Base-by-base conservation (phyloP, 805 yeast genomes). In the Teunomyces lycoperdinae region DNA sequence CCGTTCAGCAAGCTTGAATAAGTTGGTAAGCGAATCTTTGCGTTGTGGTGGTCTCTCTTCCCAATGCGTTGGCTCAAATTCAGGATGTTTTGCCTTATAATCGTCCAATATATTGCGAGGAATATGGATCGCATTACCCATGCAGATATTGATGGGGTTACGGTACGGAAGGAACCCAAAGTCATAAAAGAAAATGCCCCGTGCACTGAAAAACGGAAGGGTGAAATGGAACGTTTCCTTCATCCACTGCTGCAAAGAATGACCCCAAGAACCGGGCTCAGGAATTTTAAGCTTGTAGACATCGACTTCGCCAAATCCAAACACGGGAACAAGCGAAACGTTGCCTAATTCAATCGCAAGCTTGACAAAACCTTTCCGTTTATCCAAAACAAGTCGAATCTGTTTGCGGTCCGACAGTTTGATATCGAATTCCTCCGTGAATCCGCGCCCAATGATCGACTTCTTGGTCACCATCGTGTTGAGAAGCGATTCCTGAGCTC, bases 151-250 rank as follows among this genome's bases (percentile, higher is more conserved):
- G 47, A 94, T 84, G 2, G 88, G 88, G 45, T 84, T 79, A 54
- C 97, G 76, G 63, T 81, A 91, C 1, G 99, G 98, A 48, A 94
- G 66, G 28, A 94, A 68, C 0, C 99, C 99, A 68, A 87, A 88
- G 62, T 90, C 96, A 58, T 91, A 88, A 58, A 92, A 89, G 68
- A 92, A 91, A 0, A 94, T 74, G 0, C 98, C 97, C 40, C 98
- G 74, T 1, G 97, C 97, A 62, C 88, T 85, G 68, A 94, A 87
- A 43, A 94, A 79, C 0, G 99, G 99, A 4, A 94, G 59, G 0
- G 99, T 91, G 66, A 92, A 92, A 1, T 92, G 94, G 45, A 83
- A 76, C 32, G 69, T 74, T 27, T 71, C 71, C 58, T 94, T 92
- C 60, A 92, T 62, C 82, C 89, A 80, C 30, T 77, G 64, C 64